phyloP scores from a whole-genome alignment of 306 rosid species.

The Lotus japonicus region DNA sequence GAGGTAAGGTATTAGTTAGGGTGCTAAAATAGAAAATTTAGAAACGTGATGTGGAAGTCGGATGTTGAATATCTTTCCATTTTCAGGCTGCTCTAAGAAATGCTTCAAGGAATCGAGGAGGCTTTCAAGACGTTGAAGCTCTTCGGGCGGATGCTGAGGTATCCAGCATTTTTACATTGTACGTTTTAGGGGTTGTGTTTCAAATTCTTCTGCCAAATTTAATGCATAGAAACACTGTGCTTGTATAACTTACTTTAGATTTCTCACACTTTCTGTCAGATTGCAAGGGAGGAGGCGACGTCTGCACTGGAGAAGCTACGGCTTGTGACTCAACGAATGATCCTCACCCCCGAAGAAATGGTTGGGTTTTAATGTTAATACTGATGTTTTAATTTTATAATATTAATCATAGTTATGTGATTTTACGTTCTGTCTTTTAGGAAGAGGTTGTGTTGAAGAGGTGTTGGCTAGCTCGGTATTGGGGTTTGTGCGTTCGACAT shows the following conservation, averaged over 20 bases:
- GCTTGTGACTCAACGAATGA: constrained; percentile 69
- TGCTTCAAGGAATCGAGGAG: constrained; percentile 50
- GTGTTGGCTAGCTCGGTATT: constrained; percentile 95
- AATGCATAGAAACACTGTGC: background rate
- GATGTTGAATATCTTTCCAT: background rate
- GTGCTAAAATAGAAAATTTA: background rate
- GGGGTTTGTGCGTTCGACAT: constrained; percentile 66
- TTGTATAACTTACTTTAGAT: constrained; percentile 14
- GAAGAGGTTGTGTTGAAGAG: constrained; percentile 93
- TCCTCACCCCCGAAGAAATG: constrained; percentile 78
- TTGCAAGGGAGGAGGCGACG: constrained; percentile 58
- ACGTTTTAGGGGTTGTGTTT: constrained; percentile 27
- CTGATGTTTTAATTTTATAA: background rate
- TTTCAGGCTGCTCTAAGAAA: constrained; percentile 73
- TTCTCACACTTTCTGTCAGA: constrained; percentile 27
- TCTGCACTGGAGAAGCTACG: constrained; percentile 54
- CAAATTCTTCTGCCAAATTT: constrained; percentile 4
- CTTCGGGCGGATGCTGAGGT: constrained; percentile 77
- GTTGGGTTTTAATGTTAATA: constrained; percentile 32
- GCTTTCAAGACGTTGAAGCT: constrained; percentile 32
- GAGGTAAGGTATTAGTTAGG: background rate
- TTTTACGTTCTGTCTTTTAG: constrained; percentile 42
- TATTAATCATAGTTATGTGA: constrained; percentile 18
- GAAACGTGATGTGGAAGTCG: background rate
- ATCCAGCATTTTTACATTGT: constrained; percentile 48